Evolutionary conservation across 1,284 basidiomycete species (phyloP).

Genomic region (Rhodotorula sp.): DNA sequence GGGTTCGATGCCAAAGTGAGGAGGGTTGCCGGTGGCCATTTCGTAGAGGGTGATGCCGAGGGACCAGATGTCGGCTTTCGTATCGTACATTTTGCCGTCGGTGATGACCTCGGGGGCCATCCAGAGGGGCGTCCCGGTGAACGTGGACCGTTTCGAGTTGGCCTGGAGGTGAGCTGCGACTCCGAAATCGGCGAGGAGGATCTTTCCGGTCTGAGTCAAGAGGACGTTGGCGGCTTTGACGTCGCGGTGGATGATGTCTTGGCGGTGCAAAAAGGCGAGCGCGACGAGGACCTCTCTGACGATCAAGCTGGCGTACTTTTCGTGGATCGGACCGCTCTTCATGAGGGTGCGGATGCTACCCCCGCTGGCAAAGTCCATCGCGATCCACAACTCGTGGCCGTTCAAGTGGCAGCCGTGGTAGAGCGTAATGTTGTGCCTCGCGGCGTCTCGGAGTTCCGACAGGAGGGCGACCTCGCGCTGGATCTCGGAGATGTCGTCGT

Average conservation of each 20-base stretch:
- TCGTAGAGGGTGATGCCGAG: constrained; percentile 92
- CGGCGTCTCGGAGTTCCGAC: constrained; percentile 71
- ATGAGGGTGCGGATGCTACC: constrained; percentile 89
- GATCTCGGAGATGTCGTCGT: constrained; percentile 92
- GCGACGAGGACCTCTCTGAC: constrained; percentile 83
- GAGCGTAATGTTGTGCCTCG: constrained; percentile 85
- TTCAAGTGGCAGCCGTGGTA: constrained; percentile 96
- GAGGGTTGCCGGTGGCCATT: constrained; percentile 90
- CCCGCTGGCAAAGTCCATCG: constrained; percentile 96
- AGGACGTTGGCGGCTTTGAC: constrained; percentile 96
- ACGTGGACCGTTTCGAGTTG: constrained; percentile 85
- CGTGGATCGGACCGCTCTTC: constrained; percentile 74
- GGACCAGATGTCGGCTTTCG: constrained; percentile 95
- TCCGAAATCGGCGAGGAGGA: constrained; percentile 94
- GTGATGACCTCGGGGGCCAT: constrained; percentile 98
- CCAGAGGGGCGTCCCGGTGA: constrained; percentile 96
- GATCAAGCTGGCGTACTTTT: constrained; percentile 84
- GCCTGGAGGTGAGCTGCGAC: constrained; percentile 86
- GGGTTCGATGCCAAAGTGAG: constrained; percentile 68
- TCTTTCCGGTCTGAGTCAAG: constrained; percentile 77
- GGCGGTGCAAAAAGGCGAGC: constrained; percentile 83
- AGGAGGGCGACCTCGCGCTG: constrained; percentile 93
- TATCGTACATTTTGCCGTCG: constrained; percentile 81
- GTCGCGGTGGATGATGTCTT: constrained; percentile 92
- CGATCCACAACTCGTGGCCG: constrained; percentile 95